These are phyloP conservation scores for grape (Vitis vinifera) DNA, from an alignment of 164 flowering plant species.

Conservation along the genomic window ASM3070453v1 NC_081813.1:4868001-4868500, in stretches of 20 bases:
- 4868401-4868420: slow-evolving; percentile 34
- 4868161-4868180: slow-evolving; percentile 59
- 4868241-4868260: slow-evolving; percentile 28
- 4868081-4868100: no score
- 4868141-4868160: no score
- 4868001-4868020: slow-evolving; percentile 53
- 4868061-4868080: no score
- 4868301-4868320: slow-evolving; percentile 24
- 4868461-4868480: slow-evolving; percentile 30
- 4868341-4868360: slow-evolving; percentile 24
- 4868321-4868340: slow-evolving; percentile 31
- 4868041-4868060: no score
- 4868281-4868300: slow-evolving; percentile 36
- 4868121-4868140: no score
- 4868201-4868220: slow-evolving; percentile 65
- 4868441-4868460: slow-evolving; percentile 23
- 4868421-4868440: slow-evolving; percentile 34
- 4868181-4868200: slow-evolving; percentile 46
- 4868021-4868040: slow-evolving; percentile 47
- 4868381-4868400: slow-evolving; percentile 24
- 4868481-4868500: slow-evolving; percentile 34
- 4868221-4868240: slow-evolving; percentile 25
- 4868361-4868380: slow-evolving; percentile 27
- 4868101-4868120: no score
- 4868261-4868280: slow-evolving; percentile 43